Evolutionary conservation across 2,329 filamentous ascomycete species (phyloP), one percentile per base, ranked within the genome.

Genomic region (Ustilaginoidea virens): DNA sequence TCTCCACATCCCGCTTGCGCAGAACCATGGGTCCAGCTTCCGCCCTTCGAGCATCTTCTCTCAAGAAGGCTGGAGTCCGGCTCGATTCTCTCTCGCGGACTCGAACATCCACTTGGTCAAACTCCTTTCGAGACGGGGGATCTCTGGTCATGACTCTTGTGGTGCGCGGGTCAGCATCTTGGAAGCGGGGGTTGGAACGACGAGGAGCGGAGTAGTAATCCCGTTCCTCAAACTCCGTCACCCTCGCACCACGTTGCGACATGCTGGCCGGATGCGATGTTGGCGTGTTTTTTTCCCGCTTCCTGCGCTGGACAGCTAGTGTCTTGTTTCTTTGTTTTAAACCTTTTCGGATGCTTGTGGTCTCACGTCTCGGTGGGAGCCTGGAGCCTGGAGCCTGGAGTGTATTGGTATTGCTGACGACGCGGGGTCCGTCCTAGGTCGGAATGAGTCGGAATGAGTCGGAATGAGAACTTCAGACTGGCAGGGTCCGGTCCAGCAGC

Each of bases 1-100:
- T 66, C 50, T 71, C 67, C 28, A 69, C 54, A 32, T 71, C 65
- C 25, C 66, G 58, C 39, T 63, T 52, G 29, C 67, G 61, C 27
- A 72, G 55, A 12, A 72, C 66, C 41, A 72, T 47, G 21, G 60
- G 55, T 3, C 66, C 66, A 16, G 58, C 48, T 33, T 70, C 66
- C 16, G 47, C 33, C 10, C 59, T 59, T 31, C 63, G 55, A 17
- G 38, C 46, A 23, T 68, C 63, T 3, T 67, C 60, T 28, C 64
- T 60, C 33, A 71, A 46, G 40, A 69, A 70, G 29, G 57, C 51
- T 3, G 63, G 63, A 23, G 59, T 52, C 23, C 61, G 56, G 24
- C 52, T 47, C n/a, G 48, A 45, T n/a, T 60, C 57, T 25, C 51
- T 47, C 31, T 61, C 59, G 25, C 59, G 56, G 13, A 56, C 51